A percentile compares a stretch with the other conserved stretches of the same genome.
phyloP scores from a whole-genome alignment of 1,139 yeast species.

The Diutina sp. region DNA sequence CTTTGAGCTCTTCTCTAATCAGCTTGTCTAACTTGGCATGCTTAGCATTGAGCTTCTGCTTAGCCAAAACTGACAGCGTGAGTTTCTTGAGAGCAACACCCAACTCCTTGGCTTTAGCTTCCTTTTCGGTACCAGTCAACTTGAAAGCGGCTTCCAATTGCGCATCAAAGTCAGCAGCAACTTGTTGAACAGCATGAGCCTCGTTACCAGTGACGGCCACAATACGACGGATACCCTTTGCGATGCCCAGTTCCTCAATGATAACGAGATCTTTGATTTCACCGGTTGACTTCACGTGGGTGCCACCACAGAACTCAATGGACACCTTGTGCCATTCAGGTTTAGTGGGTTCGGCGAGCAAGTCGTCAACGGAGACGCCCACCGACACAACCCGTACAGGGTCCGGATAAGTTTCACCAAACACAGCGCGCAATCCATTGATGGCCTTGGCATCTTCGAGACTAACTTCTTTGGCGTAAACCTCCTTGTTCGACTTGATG shows the following conservation, averaged over 20 bases:
- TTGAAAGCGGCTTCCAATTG: slow-evolving; percentile 46
- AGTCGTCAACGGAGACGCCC: slow-evolving; percentile 79
- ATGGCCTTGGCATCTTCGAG: slow-evolving; percentile 62
- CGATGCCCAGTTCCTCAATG: slow-evolving; percentile 93
- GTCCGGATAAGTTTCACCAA: slow-evolving; percentile 97
- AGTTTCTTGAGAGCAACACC: slow-evolving; percentile 79
- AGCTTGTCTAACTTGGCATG: slow-evolving; percentile 74
- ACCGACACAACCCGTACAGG: slow-evolving; percentile 97
- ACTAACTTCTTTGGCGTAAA: slow-evolving; percentile 73
- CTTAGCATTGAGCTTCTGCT: slow-evolving; percentile 60
- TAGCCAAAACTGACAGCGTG: slow-evolving; percentile 69
- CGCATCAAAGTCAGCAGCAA: slow-evolving; percentile 59
- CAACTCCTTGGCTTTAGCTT: slow-evolving; percentile 65
- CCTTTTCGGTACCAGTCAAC: slow-evolving; percentile 56
- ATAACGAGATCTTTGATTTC: slow-evolving; percentile 87
- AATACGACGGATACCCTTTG: slow-evolving; percentile 96
- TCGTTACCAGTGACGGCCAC: slow-evolving; percentile 92
- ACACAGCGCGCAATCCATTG: slow-evolving; percentile 87
- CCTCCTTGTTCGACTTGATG: slow-evolving; percentile 58
- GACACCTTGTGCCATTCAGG: slow-evolving; percentile 67
- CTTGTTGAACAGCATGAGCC: slow-evolving; percentile 80
- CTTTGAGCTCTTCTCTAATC: slow-evolving; percentile 77
- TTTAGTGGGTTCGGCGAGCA: slow-evolving; percentile 57
- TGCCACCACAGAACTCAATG: slow-evolving; percentile 98
- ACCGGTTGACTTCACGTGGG: slow-evolving; percentile 85